These are phyloP conservation scores for Prunus dulcis DNA, from an alignment of 306 rosid species.

Conservation along the genomic window DNA sequence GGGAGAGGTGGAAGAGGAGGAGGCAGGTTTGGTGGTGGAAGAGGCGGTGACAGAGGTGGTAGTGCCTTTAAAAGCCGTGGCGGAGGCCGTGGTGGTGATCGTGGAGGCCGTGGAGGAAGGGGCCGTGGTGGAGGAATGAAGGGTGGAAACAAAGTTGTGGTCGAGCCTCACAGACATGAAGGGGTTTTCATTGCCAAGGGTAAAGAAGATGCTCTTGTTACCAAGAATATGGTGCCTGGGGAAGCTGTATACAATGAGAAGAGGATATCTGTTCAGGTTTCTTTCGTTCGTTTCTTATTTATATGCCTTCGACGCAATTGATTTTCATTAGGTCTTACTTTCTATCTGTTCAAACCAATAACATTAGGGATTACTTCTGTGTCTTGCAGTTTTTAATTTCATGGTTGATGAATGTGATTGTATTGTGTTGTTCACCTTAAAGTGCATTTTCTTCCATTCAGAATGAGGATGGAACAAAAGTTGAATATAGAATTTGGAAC, in stretches of 20 bases:
- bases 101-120: slow-evolving; percentile 32
- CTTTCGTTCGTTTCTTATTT: not conserved
- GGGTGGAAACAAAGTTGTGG: slow-evolving; percentile 44
- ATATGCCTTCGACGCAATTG: not conserved
- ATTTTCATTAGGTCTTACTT: not conserved
- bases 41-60: slow-evolving; percentile 32
- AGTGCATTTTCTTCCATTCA: slow-evolving; percentile 6
- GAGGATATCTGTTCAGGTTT: slow-evolving; percentile 62
- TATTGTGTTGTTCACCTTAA: not conserved
- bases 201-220: slow-evolving; percentile 82
- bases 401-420: no score
- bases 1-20: slow-evolving; percentile 34
- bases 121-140: slow-evolving; percentile 41
- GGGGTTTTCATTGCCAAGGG: slow-evolving; percentile 85
- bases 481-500: slow-evolving; percentile 85
- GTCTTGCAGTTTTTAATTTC: not conserved
- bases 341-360: not conserved
- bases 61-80: slow-evolving; percentile 17
- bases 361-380: no score
- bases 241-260: slow-evolving; percentile 93
- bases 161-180: slow-evolving; percentile 62
- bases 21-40: slow-evolving; percentile 29
- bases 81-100: slow-evolving; percentile 31
- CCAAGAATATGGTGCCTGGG: slow-evolving; percentile 76
- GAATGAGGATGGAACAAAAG: slow-evolving; percentile 78